Evolutionary conservation across 352 stramenopile species (phyloP).

Genomic region (Pythium graminicola): DNA sequence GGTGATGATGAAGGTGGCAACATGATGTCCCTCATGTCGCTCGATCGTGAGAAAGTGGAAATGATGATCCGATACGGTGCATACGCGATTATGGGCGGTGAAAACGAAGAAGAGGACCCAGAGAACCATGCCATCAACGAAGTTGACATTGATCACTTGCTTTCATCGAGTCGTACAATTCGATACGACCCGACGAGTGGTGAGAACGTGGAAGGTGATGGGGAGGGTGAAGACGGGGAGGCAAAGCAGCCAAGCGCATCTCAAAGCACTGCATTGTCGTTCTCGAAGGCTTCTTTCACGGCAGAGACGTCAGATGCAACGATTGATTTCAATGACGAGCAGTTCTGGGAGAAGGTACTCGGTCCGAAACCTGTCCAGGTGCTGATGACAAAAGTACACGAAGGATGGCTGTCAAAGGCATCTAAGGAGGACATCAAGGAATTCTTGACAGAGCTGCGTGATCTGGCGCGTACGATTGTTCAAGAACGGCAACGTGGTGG

Average conservation of each 20-base stretch:
- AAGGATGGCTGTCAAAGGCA: constrained; percentile 65
- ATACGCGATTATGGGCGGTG: constrained; percentile 92
- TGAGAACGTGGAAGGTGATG: constrained; percentile 34
- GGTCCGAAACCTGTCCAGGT: constrained; percentile 80
- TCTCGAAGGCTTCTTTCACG: constrained; percentile 86
- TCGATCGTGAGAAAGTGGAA: constrained; percentile 97
- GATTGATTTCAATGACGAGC: constrained; percentile 89
- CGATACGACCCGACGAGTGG: constrained; percentile 74
- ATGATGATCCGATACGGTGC: constrained; percentile 97
- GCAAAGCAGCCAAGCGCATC: constrained; percentile 31
- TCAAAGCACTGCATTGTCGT: constrained; percentile 69
- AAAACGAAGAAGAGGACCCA: constrained; percentile 92
- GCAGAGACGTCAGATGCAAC: constrained; percentile 80
- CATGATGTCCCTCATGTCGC: constrained; percentile 89
- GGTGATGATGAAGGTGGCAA: constrained; percentile 91
- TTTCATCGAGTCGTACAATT: constrained; percentile 83
- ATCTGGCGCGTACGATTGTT: constrained; percentile 72
- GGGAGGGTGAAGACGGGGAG: constrained; percentile 33
- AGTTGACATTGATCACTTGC: constrained; percentile 82
- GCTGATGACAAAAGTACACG: constrained; percentile 85
- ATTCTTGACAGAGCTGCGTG: constrained; percentile 72
- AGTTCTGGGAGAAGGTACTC: constrained; percentile 89
- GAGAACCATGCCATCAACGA: constrained; percentile 87
- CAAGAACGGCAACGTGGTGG: constrained; percentile 81
- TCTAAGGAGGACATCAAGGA: constrained; percentile 75